Conservation (phyloP, 2,329 filamentous ascomycete genomes). For the Neofusicoccum parvum region DNA sequence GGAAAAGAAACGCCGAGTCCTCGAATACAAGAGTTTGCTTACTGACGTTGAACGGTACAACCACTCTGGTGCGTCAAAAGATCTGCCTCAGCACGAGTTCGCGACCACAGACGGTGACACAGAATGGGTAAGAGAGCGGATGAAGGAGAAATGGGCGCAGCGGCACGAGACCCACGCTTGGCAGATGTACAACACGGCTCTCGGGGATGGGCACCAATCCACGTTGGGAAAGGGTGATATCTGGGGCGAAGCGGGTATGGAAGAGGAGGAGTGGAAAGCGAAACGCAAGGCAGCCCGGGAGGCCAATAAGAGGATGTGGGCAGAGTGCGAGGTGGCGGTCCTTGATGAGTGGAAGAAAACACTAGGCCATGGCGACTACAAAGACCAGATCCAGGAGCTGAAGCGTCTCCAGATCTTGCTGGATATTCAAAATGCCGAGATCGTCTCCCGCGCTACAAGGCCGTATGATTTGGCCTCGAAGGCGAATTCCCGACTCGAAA, state of each 20-base stretch:
- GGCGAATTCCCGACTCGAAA: neutral
- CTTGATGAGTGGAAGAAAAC: neutral
- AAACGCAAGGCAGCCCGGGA: neutral
- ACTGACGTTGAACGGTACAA: neutral
- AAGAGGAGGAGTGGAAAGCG: neutral
- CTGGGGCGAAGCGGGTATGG: neutral
- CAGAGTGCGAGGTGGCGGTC: neutral
- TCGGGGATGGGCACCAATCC: neutral
- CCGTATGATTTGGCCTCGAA: neutral
- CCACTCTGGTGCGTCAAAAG: neutral
- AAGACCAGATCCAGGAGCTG: neutral
- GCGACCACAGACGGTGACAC: neutral
- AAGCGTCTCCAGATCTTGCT: neutral
- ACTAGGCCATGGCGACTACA: neutral
- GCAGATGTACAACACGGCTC: neutral
- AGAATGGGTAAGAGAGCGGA: neutral
- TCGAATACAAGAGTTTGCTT: neutral
- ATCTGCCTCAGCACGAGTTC: neutral
- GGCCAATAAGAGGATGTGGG: neutral
- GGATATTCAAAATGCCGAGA: slow-evolving; percentile 1
- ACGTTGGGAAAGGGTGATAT: neutral
- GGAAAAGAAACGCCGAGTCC: neutral
- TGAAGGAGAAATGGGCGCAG: neutral
- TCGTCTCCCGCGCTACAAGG: neutral
- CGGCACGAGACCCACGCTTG: neutral